Base-by-base conservation (phyloP, 352 stramenopile genomes). In the Stephanocyclus meneghinianus region DNA sequence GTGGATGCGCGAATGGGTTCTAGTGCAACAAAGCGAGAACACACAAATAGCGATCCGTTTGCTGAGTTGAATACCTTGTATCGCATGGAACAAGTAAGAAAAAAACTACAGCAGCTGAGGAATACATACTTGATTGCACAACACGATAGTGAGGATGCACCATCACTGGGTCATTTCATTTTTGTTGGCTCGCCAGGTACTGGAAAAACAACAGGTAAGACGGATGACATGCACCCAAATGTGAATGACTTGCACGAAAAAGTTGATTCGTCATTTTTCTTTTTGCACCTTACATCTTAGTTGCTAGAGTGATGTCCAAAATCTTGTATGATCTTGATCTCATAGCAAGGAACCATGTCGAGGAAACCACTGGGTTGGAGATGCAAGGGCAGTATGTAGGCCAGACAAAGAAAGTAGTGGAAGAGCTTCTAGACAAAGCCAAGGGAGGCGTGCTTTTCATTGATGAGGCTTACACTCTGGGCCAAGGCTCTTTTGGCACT, bases 371-470 rank as follows among this genome's bases (percentile, higher is more conserved):
- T 64, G 72, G 72, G 40, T 62, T 80, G 26, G 30, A 63, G 94
- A 88, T 81, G 48, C 62, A 76, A 0, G 92, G 78, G 35, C 75
- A 95, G 45, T 94, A 92, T 50, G 66, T 96, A 1, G 95, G 95
- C 0, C 92, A 97, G 11, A 96, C 94, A 5, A 96, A 96, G 76
- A 88, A 92, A 61, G 92, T 92, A 29, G 93, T 96, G 2, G 90
- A 93, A 37, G 86, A 91, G 13, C 88, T 95, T 75, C 86, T 97
- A 7, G 85, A 88, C 7, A 86, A 96, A 62, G 94, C 94, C 9
- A 92, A 94, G 29, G 95, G 94, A 0, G 93, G 93, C 11, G 67
- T 97, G 92, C 96, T 65, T 10, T 65, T 65, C 57, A 65, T 65
- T 18, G 57, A 65, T 11, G 57, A 65, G 71, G 94, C 94, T 15